Evolutionary conservation across 1,284 basidiomycete genomes (phyloP).

Genomic region (Phellinidium pouzarii): DNA sequence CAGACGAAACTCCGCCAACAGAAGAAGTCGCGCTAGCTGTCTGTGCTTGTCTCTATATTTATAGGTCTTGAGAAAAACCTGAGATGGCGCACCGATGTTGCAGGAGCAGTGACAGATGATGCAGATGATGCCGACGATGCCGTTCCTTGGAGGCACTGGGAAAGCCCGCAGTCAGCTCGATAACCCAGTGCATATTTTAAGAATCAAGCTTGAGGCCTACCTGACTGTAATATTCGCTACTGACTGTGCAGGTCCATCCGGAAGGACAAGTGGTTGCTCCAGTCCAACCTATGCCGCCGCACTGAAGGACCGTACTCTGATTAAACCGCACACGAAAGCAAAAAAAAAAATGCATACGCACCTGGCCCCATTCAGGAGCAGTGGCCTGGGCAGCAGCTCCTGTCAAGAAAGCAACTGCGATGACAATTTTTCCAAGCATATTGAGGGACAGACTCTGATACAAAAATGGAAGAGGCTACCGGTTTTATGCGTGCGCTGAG

Average conservation of each 20-base stretch:
- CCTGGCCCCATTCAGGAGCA: constrained; percentile 28
- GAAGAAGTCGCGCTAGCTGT: constrained; percentile 32
- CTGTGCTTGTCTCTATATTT: constrained; percentile 22
- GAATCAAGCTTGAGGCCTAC: not conserved
- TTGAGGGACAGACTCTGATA: not conserved
- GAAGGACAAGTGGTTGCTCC: constrained; percentile 42
- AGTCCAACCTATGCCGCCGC: constrained; percentile 43
- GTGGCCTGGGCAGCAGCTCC: constrained; percentile 24
- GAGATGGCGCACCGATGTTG: constrained; percentile 4
- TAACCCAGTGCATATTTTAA: constrained; percentile 6
- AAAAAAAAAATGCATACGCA: constrained; percentile 18
- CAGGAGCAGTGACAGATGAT: constrained; percentile 2
- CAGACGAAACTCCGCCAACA: constrained; percentile 32
- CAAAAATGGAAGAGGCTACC: not conserved
- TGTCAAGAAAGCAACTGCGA: constrained; percentile 20
- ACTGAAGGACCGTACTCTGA: constrained; percentile 24
- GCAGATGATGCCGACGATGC: constrained; percentile 5
- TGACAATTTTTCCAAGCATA: constrained; percentile 11
- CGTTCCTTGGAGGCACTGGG: constrained; percentile 42
- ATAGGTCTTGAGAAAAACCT: constrained; percentile 19
- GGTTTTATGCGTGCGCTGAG: not conserved
- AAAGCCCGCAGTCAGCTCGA: constrained; percentile 24
- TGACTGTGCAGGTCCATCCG: constrained; percentile 41
- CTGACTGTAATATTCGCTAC: constrained; percentile 37
- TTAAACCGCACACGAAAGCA: not conserved